A percentile compares a stretch with the other conserved stretches of the same genome.
Evolutionary conservation across 805 yeast species (phyloP).

Genomic region (Clavispora vitiphila): DNA sequence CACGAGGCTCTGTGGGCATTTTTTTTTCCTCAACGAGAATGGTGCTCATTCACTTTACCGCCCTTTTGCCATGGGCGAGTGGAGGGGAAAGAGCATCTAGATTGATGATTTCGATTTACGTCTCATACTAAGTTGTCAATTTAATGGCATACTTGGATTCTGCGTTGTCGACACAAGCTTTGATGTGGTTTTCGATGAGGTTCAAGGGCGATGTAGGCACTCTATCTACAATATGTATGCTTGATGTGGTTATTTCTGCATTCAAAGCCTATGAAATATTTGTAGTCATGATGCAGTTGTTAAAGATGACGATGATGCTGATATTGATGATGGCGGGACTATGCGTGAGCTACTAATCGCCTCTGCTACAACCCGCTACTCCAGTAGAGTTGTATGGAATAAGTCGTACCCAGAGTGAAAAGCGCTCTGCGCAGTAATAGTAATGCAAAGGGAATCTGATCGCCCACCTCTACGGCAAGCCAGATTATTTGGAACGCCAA

Average conservation of each 20-base stretch:
- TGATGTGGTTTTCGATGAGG: neutral
- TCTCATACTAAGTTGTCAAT: conserved; percentile 15
- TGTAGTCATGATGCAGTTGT: neutral
- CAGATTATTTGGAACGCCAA: neutral
- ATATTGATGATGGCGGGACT: neutral
- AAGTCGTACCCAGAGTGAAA: neutral
- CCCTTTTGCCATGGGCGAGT: conserved; percentile 16
- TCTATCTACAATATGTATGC: neutral
- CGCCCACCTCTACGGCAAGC: neutral
- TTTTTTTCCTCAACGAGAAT: conserved; percentile 11
- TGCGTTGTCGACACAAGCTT: conserved; percentile 34
- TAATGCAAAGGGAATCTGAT: neutral
- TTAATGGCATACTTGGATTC: conserved; percentile 19
- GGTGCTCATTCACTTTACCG: conserved; percentile 21
- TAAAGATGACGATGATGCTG: neutral
- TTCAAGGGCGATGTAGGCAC: no score
- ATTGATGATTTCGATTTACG: conserved; percentile 11
- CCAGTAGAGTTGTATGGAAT: neutral
- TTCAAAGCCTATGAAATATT: no score
- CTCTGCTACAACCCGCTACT: neutral
- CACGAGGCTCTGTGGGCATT: neutral
- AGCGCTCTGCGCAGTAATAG: neutral
- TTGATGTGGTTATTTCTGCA: neutral
- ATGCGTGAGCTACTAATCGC: no score
- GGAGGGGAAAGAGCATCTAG: conserved; percentile 21